Evolutionary conservation across 108 stramenopile genomes (phyloP).

Genomic region (Stephanodiscus minutulus): DNA sequence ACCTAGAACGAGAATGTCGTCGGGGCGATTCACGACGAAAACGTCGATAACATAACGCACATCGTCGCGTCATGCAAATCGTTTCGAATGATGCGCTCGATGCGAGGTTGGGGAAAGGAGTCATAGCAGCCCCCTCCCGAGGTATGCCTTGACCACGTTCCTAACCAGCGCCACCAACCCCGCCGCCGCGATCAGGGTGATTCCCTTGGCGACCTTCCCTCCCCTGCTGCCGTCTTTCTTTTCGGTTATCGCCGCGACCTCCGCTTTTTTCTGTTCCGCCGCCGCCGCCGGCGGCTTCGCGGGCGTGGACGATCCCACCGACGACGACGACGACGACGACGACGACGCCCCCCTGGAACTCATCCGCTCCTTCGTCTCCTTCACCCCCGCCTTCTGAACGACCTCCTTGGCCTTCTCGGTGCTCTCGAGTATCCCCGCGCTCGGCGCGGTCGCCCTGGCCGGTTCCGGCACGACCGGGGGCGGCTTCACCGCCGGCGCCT

Average conservation of each 20-base stretch:
- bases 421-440: constrained; percentile 28
- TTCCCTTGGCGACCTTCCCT: constrained; percentile 27
- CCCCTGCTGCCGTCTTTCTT: constrained; percentile 28
- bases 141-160: constrained; percentile 36
- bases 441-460: constrained; percentile 11
- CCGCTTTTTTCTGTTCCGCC: background rate
- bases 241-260: background rate
- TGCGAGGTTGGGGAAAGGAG: background rate
- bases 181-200: constrained; percentile 34
- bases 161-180: constrained; percentile 35
- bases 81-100: background rate
- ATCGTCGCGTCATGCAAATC: no score
- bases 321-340: constrained; percentile 7
- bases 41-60: no score
- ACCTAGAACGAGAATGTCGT: no score
- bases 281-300: no score
- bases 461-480: constrained; percentile 1
- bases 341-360: constrained; percentile 10
- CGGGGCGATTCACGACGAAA: no score
- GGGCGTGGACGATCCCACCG: background rate
- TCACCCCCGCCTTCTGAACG: constrained; percentile 25
- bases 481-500: background rate
- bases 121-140: constrained; percentile 40
- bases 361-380: constrained; percentile 38
- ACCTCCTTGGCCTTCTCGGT: constrained; percentile 30